These are phyloP conservation scores for Boletus fagicola DNA, from an alignment of 768 basidiomycete species.

Conservation along the genomic window DNA sequence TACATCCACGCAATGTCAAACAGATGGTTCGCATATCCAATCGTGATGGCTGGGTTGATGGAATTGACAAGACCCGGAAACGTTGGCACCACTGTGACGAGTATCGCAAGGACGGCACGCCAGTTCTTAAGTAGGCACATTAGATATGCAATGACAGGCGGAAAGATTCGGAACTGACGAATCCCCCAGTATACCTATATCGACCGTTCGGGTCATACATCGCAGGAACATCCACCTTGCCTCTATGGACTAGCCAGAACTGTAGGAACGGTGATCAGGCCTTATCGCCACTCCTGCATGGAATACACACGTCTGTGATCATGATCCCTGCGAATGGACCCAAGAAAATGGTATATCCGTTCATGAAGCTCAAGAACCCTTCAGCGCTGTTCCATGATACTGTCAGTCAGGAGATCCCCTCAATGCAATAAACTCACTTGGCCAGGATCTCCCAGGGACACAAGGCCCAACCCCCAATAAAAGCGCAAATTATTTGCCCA, in stretches of 20 bases:
- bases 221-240: slow-evolving; percentile 75
- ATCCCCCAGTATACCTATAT: slow-evolving; percentile 74
- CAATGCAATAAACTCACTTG: slow-evolving; percentile 22
- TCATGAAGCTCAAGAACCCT: slow-evolving; percentile 75
- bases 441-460: slow-evolving; percentile 84
- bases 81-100: slow-evolving; percentile 66
- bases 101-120: slow-evolving; percentile 66
- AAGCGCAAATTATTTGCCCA: slow-evolving; percentile 74
- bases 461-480: slow-evolving; percentile 83
- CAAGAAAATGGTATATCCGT: slow-evolving; percentile 82
- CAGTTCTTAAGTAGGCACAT: slow-evolving; percentile 62
- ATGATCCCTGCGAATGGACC: slow-evolving; percentile 82
- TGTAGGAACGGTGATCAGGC: slow-evolving; percentile 27
- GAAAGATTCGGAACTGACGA: slow-evolving; percentile 41
- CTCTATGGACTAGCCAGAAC: slow-evolving; percentile 76
- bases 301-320: slow-evolving; percentile 49
- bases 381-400: slow-evolving; percentile 39
- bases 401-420: not conserved
- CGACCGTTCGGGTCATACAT: slow-evolving; percentile 80
- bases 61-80: slow-evolving; percentile 76
- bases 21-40: slow-evolving; percentile 56
- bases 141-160: not conserved
- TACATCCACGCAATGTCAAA: slow-evolving; percentile 80
- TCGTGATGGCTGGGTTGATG: slow-evolving; percentile 63
- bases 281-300: not conserved